Percentiles rank a stretch among this genome's conserved stretches.
phyloP scores from a whole-genome alignment of 1,284 basidiomycete genomes.

The Hortiboletus rubellus region DNA sequence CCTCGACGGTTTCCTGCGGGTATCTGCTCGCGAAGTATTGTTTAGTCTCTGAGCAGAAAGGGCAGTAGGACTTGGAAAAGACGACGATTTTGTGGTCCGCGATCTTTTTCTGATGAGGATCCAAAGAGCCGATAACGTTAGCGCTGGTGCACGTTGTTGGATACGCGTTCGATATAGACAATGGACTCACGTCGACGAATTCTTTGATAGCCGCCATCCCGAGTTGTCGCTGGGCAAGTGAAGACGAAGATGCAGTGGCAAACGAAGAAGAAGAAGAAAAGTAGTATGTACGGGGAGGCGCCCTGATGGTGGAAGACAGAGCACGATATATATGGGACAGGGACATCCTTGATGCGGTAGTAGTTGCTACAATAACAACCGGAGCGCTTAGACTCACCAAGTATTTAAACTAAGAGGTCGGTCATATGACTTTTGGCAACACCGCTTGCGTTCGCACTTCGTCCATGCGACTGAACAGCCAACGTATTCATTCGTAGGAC shows the following conservation, averaged over 20 bases:
- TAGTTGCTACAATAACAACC: background rate
- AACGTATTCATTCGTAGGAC: too few relatives aligned
- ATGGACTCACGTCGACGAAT: conserved; percentile 42
- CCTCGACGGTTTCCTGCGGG: conserved; percentile 46
- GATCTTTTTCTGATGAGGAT: conserved; percentile 48
- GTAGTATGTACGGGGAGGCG: background rate
- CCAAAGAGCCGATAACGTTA: background rate
- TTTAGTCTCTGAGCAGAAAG: conserved; percentile 63
- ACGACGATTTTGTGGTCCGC: conserved; percentile 59
- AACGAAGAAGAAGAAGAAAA: background rate
- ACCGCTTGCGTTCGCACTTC: background rate
- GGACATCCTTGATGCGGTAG: background rate
- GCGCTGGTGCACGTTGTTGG: background rate
- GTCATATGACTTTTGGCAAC: background rate
- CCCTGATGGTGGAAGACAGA: conserved; percentile 13
- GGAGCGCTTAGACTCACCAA: background rate
- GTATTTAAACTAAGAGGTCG: background rate
- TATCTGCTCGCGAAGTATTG: conserved; percentile 51
- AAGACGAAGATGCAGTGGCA: background rate
- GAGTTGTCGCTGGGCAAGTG: conserved; percentile 9
- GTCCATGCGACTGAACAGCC: background rate
- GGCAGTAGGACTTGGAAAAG: conserved; percentile 71
- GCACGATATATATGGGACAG: conserved; percentile 29
- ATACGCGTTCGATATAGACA: background rate
- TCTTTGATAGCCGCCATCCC: conserved; percentile 39